Evolutionary conservation across 495 filamentous ascomycete genomes (phyloP).

Genomic region (Filosporella fistucella): DNA sequence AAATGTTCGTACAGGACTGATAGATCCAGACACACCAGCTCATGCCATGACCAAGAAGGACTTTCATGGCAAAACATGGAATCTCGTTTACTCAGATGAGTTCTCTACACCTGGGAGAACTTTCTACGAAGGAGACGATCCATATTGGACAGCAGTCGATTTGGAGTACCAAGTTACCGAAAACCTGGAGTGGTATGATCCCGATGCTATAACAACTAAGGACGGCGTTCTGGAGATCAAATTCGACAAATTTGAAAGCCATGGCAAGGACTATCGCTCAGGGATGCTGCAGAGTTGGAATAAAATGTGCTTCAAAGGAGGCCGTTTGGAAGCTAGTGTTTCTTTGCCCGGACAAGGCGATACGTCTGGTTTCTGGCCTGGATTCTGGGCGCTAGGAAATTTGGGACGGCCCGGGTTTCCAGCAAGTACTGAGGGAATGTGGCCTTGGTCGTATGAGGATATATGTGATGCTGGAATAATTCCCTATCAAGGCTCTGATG

Average conservation of each 20-base stretch:
- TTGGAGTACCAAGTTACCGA: conserved; percentile 78
- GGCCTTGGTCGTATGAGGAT: conserved; percentile 75
- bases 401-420: conserved; percentile 66
- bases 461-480: conserved; percentile 72
- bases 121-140: conserved; percentile 72
- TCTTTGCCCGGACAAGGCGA: conserved; percentile 70
- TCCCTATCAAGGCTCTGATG: conserved; percentile 65
- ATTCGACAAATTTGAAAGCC: conserved; percentile 64
- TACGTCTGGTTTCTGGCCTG: conserved; percentile 70
- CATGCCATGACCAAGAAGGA: conserved; percentile 51
- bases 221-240: conserved; percentile 63
- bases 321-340: conserved; percentile 70
- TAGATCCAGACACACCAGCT: conserved; percentile 69
- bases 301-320: conserved; percentile 73
- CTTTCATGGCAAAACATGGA: conserved; percentile 54
- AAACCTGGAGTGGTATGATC: conserved; percentile 82
- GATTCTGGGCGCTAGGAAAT: conserved; percentile 79
- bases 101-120: conserved; percentile 68
- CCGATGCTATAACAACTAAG: conserved; percentile 65
- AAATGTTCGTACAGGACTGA: conserved; percentile 57
- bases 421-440: conserved; percentile 66
- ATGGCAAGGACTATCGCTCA: conserved; percentile 66
- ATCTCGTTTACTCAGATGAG: conserved; percentile 69
- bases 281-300: conserved; percentile 84
- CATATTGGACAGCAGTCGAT: conserved; percentile 66